Conservation (phyloP, 352 stramenopile species). For the Phytophthora pisi region DNA sequence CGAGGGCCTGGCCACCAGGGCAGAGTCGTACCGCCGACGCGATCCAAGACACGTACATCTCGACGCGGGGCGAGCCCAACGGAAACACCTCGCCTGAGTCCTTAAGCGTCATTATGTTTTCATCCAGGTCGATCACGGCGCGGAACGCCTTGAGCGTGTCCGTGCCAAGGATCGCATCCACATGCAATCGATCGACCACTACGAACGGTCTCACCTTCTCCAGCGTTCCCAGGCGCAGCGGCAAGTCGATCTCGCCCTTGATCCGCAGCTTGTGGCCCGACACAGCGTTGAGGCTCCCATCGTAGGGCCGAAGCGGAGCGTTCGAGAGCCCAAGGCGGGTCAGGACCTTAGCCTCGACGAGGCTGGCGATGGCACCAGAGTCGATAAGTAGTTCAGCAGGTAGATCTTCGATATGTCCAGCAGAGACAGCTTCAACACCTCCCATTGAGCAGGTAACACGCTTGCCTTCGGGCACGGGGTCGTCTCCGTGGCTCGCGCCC, state of each 20-base stretch:
- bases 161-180: neutral
- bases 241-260: neutral
- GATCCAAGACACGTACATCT: neutral
- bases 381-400: neutral
- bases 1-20: neutral
- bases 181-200: neutral
- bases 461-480: neutral
- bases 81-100: neutral
- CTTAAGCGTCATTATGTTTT: neutral
- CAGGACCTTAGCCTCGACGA: neutral
- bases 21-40: neutral
- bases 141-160: neutral
- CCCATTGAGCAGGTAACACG: neutral
- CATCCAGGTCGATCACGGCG: slow-evolving; percentile 2
- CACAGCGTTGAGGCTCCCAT: neutral
- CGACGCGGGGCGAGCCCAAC: neutral
- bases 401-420: neutral
- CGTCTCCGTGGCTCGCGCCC: neutral
- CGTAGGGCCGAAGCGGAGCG: neutral
- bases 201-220: neutral
- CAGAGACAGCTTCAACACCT: neutral
- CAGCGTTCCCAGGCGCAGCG: neutral
- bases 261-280: neutral
- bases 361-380: neutral
- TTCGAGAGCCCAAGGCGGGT: neutral